These are phyloP conservation scores for Aspergillus ustus DNA, from an alignment of 2,329 filamentous ascomycete genomes.

Conservation along the genomic window DNA sequence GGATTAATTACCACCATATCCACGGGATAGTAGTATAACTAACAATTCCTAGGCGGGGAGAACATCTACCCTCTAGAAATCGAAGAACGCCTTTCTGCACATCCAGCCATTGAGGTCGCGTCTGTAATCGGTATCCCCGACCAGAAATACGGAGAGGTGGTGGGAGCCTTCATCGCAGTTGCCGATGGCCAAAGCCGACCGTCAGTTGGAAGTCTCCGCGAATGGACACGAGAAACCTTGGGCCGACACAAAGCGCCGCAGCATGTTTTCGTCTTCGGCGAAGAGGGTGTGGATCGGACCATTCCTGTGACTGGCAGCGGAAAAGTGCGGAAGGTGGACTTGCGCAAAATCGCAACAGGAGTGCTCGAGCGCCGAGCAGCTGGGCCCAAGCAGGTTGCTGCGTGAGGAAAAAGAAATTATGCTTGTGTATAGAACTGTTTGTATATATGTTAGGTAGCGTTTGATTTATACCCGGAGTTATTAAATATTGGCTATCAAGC, in stretches of 20 bases:
- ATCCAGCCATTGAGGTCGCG: conserved; percentile 66
- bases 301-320: conserved; percentile 73
- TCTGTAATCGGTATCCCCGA: conserved; percentile 73
- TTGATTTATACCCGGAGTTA: conserved; percentile 3
- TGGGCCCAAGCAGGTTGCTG: background rate
- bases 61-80: conserved; percentile 77
- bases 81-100: conserved; percentile 71
- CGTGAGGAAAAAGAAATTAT: conserved; percentile 1
- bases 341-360: conserved; percentile 54
- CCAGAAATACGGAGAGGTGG: conserved; percentile 74
- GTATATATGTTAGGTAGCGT: background rate
- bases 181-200: conserved; percentile 42
- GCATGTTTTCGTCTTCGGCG: conserved; percentile 77
- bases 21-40: background rate
- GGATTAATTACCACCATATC: background rate
- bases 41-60: conserved; percentile 60
- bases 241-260: conserved; percentile 71
- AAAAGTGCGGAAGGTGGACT: conserved; percentile 68
- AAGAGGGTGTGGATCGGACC: conserved; percentile 55
- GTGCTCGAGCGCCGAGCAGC: conserved; percentile 40
- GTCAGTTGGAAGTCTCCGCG: conserved; percentile 59
- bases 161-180: conserved; percentile 63
- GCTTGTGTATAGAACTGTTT: conserved; percentile 1
- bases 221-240: conserved; percentile 66
- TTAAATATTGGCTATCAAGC: background rate